Evolutionary conservation across 345 rosid genomes (phyloP).

Genomic region (Fremontodendron californicum): DNA sequence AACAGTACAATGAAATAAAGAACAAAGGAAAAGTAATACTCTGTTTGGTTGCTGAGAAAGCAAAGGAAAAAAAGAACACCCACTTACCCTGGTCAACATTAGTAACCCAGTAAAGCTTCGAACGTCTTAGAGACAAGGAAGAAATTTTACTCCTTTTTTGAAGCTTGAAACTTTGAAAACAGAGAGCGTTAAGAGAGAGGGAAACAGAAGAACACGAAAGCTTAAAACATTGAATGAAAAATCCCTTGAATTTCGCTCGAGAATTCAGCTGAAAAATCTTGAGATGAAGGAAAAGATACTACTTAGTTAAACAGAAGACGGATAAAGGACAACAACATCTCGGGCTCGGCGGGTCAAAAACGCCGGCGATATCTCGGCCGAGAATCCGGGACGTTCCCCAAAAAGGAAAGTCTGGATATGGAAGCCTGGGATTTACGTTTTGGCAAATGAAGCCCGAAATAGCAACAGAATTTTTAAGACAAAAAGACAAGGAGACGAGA

Average conservation of each 20-base stretch:
- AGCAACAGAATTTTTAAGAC: not conserved
- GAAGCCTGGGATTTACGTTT: constrained; percentile 33
- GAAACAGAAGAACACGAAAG: not conserved
- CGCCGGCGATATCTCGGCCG: constrained; percentile 21
- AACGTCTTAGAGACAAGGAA: not conserved
- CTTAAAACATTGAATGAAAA: not conserved
- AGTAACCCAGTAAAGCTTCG: constrained; percentile 1
- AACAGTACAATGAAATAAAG: not conserved
- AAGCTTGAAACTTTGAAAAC: constrained; percentile 4
- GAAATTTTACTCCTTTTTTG: not conserved
- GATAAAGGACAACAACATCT: not conserved
- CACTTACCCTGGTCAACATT: not conserved
- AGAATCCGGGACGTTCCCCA: constrained; percentile 10
- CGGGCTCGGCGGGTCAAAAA: constrained; percentile 6
- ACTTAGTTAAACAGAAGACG: not conserved
- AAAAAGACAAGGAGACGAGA: constrained; percentile 29
- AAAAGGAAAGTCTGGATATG: constrained; percentile 18
- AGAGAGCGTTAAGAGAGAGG: too few relatives aligned
- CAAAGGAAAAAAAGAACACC: not conserved
- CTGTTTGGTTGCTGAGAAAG: constrained; percentile 35
- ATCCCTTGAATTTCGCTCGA: constrained; percentile 18
- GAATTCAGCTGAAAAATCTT: not conserved
- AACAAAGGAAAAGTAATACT: constrained; percentile 10
- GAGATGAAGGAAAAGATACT: not conserved
- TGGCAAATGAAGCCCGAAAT: constrained; percentile 7